These are phyloP conservation scores for Filosporella fistucella DNA, from an alignment of 495 filamentous ascomycete genomes.

Conservation along the genomic window DNA sequence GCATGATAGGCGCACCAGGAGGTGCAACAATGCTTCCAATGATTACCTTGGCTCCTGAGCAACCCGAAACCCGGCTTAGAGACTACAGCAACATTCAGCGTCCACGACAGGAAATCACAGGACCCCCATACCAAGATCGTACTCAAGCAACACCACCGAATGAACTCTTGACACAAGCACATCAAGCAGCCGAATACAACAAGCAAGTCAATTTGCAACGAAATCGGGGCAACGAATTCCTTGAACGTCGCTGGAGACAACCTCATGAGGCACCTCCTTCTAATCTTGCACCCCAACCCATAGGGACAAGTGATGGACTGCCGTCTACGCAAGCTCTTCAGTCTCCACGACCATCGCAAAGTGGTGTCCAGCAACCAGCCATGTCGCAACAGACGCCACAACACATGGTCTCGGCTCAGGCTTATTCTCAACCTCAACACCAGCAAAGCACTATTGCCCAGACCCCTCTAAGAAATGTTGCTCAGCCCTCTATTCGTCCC, in stretches of 20 bases:
- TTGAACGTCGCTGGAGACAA: slow-evolving; percentile 72
- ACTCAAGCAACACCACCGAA: slow-evolving; percentile 70
- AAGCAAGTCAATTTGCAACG: slow-evolving; percentile 73
- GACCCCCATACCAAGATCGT: slow-evolving; percentile 83
- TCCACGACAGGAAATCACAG: slow-evolving; percentile 83
- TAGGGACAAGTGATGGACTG: slow-evolving; percentile 36
- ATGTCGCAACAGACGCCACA: slow-evolving; percentile 24
- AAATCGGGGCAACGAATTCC: slow-evolving; percentile 65
- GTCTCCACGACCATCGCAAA: slow-evolving; percentile 23
- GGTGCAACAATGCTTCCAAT: slow-evolving; percentile 72
- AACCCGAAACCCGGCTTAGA: slow-evolving; percentile 70
- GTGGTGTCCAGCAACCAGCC: slow-evolving; percentile 20
- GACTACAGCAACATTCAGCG: slow-evolving; percentile 83
- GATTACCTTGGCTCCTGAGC: slow-evolving; percentile 74
- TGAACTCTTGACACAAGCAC: slow-evolving; percentile 86
- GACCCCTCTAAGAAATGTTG: slow-evolving; percentile 20
- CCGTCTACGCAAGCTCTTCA: slow-evolving; percentile 30
- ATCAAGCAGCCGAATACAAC: slow-evolving; percentile 87
- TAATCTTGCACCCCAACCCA: slow-evolving; percentile 33
- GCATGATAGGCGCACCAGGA: slow-evolving; percentile 59
- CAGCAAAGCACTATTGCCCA: slow-evolving; percentile 26
- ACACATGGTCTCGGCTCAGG: slow-evolving; percentile 21
- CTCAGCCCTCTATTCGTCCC: slow-evolving; percentile 21
- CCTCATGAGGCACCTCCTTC: slow-evolving; percentile 63
- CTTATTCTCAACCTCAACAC: slow-evolving; percentile 24